Evolutionary conservation across 352 stramenopile species (phyloP).

Genomic region (Globisporangium emineosum): DNA sequence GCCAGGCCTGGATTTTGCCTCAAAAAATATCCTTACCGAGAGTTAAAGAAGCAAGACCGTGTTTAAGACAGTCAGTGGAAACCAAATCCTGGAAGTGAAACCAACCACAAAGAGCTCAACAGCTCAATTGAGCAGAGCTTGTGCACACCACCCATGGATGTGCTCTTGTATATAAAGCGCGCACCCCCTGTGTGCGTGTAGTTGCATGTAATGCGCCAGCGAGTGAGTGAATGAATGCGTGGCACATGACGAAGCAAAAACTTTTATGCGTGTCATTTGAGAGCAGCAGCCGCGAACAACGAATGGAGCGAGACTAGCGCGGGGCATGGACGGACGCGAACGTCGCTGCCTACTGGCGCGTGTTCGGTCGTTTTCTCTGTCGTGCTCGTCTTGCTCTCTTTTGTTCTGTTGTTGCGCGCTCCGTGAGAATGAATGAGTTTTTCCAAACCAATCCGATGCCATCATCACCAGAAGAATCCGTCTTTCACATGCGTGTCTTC

Average conservation of each 20-base stretch:
- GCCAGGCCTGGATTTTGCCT: no score
- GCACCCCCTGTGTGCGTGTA: neutral
- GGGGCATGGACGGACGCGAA: neutral
- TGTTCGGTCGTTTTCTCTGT: neutral
- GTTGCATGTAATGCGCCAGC: neutral
- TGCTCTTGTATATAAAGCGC: neutral
- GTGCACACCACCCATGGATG: no score
- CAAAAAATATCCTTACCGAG: no score
- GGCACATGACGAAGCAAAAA: slow-evolving; percentile 16
- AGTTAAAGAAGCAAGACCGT: no score
- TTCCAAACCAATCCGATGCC: slow-evolving; percentile 13
- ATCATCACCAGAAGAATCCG: neutral
- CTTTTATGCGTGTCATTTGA: slow-evolving; percentile 19
- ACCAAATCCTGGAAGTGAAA: no score
- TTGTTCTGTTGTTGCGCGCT: neutral
- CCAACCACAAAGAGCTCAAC: no score
- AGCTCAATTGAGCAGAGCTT: no score
- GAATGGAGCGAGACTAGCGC: neutral
- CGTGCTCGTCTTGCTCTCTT: neutral
- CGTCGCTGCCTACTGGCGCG: neutral
- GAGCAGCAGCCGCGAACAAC: neutral
- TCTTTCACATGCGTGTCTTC: no score
- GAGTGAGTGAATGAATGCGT: neutral
- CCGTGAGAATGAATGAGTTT: slow-evolving; percentile 14
- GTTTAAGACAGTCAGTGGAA: no score